These are phyloP conservation scores for Melampsora larici-populina DNA, from an alignment of 1,284 basidiomycete genomes.

Conservation along the genomic window DNA sequence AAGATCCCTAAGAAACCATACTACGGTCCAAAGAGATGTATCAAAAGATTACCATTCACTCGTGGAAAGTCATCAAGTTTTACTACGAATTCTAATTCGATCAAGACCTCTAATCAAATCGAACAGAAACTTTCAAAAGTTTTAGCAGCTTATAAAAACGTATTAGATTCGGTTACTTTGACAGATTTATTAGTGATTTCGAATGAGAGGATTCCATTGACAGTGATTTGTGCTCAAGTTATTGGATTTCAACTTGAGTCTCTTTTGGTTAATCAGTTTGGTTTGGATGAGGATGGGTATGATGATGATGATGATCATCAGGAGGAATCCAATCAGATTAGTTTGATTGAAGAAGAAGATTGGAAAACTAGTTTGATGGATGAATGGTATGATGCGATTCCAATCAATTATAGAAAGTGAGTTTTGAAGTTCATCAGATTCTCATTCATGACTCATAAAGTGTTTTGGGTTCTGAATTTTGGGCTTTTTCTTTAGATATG, in stretches of 20 bases:
- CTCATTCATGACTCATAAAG: neutral
- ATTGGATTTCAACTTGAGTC: slow-evolving; percentile 15
- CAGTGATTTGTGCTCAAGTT: slow-evolving; percentile 8
- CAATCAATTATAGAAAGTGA: slow-evolving; percentile 15
- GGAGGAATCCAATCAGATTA: neutral
- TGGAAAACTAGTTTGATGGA: slow-evolving; percentile 37
- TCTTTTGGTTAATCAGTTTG: neutral
- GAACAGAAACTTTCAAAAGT: slow-evolving; percentile 19
- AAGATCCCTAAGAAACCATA: too few relatives aligned
- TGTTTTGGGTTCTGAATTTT: too few relatives aligned
- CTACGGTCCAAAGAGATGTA: too few relatives aligned
- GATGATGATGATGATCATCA: neutral
- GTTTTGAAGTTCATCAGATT: neutral
- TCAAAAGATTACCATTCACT: neutral
- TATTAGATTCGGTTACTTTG: slow-evolving; percentile 25
- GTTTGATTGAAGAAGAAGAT: slow-evolving; percentile 12
- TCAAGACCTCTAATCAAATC: neutral
- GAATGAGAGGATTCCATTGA: neutral
- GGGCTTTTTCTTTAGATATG: neutral
- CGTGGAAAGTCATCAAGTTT: neutral
- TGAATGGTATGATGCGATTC: slow-evolving; percentile 37
- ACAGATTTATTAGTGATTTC: too few relatives aligned
- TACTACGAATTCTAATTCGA: neutral
- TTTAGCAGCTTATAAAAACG: slow-evolving; percentile 24
- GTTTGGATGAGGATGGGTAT: neutral